Evolutionary conservation across 805 yeast species (phyloP).

Genomic region (Myxozyma neotropica): DNA sequence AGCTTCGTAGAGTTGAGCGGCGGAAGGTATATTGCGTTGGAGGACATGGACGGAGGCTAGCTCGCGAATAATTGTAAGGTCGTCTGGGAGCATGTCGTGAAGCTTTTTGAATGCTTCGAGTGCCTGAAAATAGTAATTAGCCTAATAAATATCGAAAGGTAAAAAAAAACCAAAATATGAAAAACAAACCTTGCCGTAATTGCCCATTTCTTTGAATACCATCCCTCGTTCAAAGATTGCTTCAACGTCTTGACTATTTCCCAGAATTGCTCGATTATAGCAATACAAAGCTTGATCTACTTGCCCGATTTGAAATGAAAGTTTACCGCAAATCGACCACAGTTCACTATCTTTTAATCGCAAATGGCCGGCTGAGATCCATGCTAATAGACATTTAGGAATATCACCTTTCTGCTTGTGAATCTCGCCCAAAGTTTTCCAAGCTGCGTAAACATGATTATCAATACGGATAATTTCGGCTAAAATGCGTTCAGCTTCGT

Average conservation of each 20-base stretch:
- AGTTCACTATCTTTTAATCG: conserved; percentile 74
- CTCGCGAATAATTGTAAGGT: conserved; percentile 62
- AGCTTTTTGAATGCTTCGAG: conserved; percentile 69
- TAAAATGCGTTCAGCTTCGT: conserved; percentile 43
- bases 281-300: conserved; percentile 77
- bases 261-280: conserved; percentile 64
- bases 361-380: conserved; percentile 81
- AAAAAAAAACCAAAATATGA: not conserved
- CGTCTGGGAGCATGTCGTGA: conserved; percentile 58
- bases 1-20: conserved; percentile 38
- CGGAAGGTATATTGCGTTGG: conserved; percentile 40
- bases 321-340: conserved; percentile 69
- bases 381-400: conserved; percentile 73
- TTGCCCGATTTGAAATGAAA: conserved; percentile 50
- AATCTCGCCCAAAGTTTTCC: conserved; percentile 85
- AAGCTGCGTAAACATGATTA: conserved; percentile 77
- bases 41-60: conserved; percentile 48
- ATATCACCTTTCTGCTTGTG: conserved; percentile 65
- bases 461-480: conserved; percentile 70
- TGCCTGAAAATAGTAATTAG: conserved; percentile 48
- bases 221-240: conserved; percentile 66
- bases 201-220: conserved; percentile 66
- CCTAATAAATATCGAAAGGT: not conserved
- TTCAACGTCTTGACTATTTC: conserved; percentile 54
- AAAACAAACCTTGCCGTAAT: conserved; percentile 51